Percentiles rank a stretch among this genome's conserved stretches.
These are phyloP conservation scores for Bassia scoparia DNA, from an alignment of 148 eudicot species.

Conservation along the genomic window DNA sequence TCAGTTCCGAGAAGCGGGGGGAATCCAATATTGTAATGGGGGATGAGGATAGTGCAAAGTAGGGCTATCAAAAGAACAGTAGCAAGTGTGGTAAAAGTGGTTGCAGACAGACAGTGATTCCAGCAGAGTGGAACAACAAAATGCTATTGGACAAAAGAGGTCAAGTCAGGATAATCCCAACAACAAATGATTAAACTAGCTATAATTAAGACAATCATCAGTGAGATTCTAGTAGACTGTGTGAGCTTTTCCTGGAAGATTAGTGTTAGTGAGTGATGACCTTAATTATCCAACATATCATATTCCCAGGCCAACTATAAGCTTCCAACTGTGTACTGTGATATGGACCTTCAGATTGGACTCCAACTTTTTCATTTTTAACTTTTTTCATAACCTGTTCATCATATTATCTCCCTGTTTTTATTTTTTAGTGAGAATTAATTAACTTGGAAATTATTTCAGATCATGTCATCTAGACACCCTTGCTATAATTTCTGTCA, in stretches of 20 bases:
- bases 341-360: neutral
- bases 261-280: neutral
- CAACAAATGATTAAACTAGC: neutral
- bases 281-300: neutral
- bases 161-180: neutral
- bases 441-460: too few relatives aligned
- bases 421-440: too few relatives aligned
- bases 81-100: neutral
- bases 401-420: too few relatives aligned
- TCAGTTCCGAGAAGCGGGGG: too few relatives aligned
- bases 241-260: neutral
- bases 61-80: slow-evolving; percentile 2
- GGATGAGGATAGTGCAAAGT: too few relatives aligned
- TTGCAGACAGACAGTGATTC: slow-evolving; percentile 19
- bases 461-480: too few relatives aligned
- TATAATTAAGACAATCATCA: neutral
- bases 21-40: too few relatives aligned
- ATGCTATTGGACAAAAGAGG: slow-evolving; percentile 14
- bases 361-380: neutral
- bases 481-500: too few relatives aligned
- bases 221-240: neutral
- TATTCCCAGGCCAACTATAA: neutral
- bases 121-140: slow-evolving; percentile 7
- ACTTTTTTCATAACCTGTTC: too few relatives aligned
- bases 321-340: slow-evolving; percentile 1